Evolutionary conservation across 371 early-diverging fungal species (phyloP).

Genomic region (Haplosporangium sp.): DNA sequence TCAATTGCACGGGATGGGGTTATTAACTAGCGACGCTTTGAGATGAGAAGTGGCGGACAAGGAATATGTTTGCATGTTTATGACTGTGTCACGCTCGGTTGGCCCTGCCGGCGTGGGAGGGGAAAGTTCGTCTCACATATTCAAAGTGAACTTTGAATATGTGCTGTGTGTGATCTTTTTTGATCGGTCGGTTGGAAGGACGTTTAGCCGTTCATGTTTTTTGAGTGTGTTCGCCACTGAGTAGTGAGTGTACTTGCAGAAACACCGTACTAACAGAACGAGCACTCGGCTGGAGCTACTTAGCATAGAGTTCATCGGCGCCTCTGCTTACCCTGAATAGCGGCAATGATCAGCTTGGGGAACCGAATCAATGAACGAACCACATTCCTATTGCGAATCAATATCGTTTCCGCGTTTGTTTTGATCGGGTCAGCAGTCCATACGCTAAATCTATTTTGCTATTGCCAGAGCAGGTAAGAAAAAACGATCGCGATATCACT

Average conservation of each 20-base stretch:
- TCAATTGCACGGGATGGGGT: too few relatives aligned
- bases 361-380: slow-evolving; percentile 71
- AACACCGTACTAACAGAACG: too few relatives aligned
- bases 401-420: not conserved
- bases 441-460: not conserved
- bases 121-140: not conserved
- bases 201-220: not conserved
- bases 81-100: not conserved
- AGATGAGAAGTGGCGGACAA: too few relatives aligned
- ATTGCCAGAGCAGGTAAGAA: not conserved
- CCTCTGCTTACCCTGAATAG: slow-evolving; percentile 68
- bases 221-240: not conserved
- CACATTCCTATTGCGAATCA: slow-evolving; percentile 55
- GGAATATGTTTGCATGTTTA: not conserved
- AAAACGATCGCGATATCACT: not conserved
- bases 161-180: slow-evolving; percentile 1
- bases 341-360: slow-evolving; percentile 79
- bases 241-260: too few relatives aligned
- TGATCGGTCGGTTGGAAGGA: slow-evolving; percentile 7
- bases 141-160: not conserved
- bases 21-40: too few relatives aligned
- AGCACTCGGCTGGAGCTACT: not conserved
- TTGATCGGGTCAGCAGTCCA: too few relatives aligned
- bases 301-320: too few relatives aligned
- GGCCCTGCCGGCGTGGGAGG: too few relatives aligned